These are phyloP conservation scores for Fusarium sp. DNA, from an alignment of 2,329 filamentous ascomycete genomes.

Conservation along the genomic window DNA sequence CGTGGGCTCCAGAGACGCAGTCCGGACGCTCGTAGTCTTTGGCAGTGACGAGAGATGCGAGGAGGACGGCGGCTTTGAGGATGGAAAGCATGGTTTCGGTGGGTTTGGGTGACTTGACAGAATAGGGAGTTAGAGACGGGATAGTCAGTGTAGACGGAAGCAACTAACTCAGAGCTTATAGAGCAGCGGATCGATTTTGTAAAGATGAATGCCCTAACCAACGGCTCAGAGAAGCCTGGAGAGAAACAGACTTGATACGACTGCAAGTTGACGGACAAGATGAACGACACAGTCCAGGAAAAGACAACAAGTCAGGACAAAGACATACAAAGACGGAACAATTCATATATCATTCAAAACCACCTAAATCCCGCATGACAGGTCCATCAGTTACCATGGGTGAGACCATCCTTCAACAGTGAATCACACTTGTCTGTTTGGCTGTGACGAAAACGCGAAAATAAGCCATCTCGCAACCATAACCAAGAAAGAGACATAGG, in stretches of 20 bases:
- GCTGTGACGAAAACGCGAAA: background rate
- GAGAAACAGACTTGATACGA: background rate
- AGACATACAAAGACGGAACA: background rate
- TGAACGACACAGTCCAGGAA: background rate
- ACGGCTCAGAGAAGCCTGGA: background rate
- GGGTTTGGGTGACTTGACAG: background rate
- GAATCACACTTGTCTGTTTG: background rate
- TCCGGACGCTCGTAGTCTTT: background rate
- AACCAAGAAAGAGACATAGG: background rate
- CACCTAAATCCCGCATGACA: background rate
- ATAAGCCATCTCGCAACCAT: constrained; percentile 6
- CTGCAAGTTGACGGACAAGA: no score
- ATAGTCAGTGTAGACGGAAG: background rate
- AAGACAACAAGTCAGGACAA: background rate
- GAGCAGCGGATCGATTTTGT: background rate
- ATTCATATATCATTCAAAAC: background rate
- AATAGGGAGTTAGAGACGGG: background rate
- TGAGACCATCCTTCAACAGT: background rate
- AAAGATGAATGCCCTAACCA: background rate
- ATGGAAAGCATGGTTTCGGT: constrained; percentile 14
- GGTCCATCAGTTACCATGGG: background rate
- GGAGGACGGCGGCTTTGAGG: background rate
- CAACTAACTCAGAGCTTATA: background rate
- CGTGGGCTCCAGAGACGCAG: constrained; percentile 32
- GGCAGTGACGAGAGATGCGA: constrained; percentile 1